Evolutionary conservation across 441 rosid species (phyloP).

Genomic region (Biscutella laevigata): DNA sequence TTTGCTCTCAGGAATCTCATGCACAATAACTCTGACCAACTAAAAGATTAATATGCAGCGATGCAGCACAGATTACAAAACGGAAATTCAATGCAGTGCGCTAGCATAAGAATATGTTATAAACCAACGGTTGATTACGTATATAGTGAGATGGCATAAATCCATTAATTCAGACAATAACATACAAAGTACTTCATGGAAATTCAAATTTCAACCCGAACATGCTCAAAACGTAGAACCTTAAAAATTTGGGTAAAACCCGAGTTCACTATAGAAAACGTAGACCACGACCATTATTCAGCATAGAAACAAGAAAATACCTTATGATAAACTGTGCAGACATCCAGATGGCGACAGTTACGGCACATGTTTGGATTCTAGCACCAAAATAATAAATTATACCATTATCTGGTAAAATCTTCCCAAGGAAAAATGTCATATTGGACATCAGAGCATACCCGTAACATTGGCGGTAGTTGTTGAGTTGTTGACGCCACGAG

Average conservation of each 20-base stretch:
- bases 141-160: neutral
- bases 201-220: neutral
- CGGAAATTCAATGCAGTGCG: neutral
- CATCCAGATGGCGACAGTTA: conserved; percentile 86
- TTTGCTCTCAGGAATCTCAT: conserved; percentile 8
- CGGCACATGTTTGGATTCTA: conserved; percentile 84
- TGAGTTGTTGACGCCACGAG: conserved; percentile 68
- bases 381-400: conserved; percentile 16
- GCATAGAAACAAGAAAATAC: conserved; percentile 33
- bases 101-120: neutral
- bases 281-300: neutral
- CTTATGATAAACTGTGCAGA: conserved; percentile 89
- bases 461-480: conserved; percentile 79
- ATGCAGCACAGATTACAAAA: neutral
- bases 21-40: neutral
- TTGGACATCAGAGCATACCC: conserved; percentile 40
- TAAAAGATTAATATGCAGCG: neutral
- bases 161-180: neutral
- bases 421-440: neutral
- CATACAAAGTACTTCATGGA: conserved; percentile 12
- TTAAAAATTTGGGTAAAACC: neutral
- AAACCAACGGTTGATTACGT: neutral
- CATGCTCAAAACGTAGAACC: neutral
- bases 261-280: neutral
- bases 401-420: conserved; percentile 12